Conservation (phyloP, 2,329 filamentous ascomycete genomes). For the Curvularia hawaiiensis region DNA sequence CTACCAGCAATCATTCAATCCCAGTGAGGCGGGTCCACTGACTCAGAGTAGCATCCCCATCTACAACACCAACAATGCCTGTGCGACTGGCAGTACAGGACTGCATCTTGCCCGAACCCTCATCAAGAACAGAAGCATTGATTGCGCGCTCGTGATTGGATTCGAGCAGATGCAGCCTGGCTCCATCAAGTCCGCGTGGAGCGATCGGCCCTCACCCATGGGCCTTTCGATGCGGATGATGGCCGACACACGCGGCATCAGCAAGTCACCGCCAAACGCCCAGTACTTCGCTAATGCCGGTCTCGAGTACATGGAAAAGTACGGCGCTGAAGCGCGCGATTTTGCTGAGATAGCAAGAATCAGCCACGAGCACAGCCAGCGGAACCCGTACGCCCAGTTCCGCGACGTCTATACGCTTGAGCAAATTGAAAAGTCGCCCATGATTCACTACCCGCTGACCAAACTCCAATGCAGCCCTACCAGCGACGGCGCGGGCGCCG, state of each 20-base stretch:
- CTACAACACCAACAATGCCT: slow-evolving; percentile 98
- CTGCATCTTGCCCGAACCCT: slow-evolving; percentile 80
- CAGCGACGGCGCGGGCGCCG: slow-evolving; percentile 87
- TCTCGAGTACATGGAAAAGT: slow-evolving; percentile 92
- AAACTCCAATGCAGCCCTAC: slow-evolving; percentile 97
- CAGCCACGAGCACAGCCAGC: slow-evolving; percentile 86
- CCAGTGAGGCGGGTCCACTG: neutral
- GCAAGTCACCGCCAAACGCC: slow-evolving; percentile 79
- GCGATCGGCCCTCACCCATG: slow-evolving; percentile 80
- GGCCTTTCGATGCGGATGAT: slow-evolving; percentile 79
- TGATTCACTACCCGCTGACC: slow-evolving; percentile 83
- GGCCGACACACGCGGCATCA: slow-evolving; percentile 76
- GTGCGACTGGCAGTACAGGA: slow-evolving; percentile 89
- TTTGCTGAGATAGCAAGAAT: slow-evolving; percentile 92
- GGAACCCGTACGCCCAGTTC: slow-evolving; percentile 96
- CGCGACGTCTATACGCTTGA: slow-evolving; percentile 85
- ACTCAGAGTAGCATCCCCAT: slow-evolving; percentile 72
- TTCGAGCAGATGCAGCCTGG: slow-evolving; percentile 98
- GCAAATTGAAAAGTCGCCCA: slow-evolving; percentile 75
- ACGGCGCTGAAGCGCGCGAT: slow-evolving; percentile 80
- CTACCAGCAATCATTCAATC: neutral
- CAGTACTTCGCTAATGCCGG: slow-evolving; percentile 97
- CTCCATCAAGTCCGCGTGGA: slow-evolving; percentile 77
- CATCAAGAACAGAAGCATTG: slow-evolving; percentile 76
- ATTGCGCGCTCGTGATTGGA: slow-evolving; percentile 87